Evolutionary conservation across 1,139 yeast species (phyloP), one percentile per base, ranked within the genome.

Genomic region (Debaryomycetaceae sp.): DNA sequence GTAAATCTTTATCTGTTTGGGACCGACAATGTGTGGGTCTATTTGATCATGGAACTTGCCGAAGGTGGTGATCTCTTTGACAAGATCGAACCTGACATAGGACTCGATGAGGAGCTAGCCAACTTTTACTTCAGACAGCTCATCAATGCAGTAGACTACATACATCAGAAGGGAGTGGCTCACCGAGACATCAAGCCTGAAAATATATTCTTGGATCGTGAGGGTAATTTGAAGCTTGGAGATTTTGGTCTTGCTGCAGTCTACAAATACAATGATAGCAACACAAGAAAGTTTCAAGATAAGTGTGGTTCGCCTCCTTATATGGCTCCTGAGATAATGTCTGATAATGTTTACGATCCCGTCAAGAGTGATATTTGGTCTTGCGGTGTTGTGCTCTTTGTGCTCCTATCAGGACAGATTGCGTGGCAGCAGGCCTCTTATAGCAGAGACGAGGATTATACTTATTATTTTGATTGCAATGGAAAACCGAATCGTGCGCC

Each of bases 251-350:
- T 89, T 48, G 96, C 97, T 6, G 87, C 95, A 1, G 83, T 86
- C 20, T 71, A 87, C 49, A 82, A 82, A 33, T 77, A 89, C 48
- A 86, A 87, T 57, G 84, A 81, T 59, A 44, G 86, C 85, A 0
- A 27, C 30, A 40, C 23, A 23, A 13, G 45, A 24, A 27, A 39
- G 9, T 43, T 45, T n/a, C 34, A 23, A 22, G 87, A 96, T 40
- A 85, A 89, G 42, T 89, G 97, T 63, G 97, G 97, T 41, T 89
- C 97, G 20, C 96, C 96, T 43, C 89, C 89, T 64, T 89, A 89
- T 62, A 88, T 89, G 60, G 96, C 96, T 1, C 97, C 97, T 6
- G 97, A 89, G 65, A 91, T 89, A 55, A 77, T 75, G 42, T 78
- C 81, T 14, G 96, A 95, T 3, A 96, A 88, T 63, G 80, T 89